Evolutionary conservation across 2,329 filamentous ascomycete genomes (phyloP), one percentile per base, ranked within the genome.

Genomic region (Colletotrichum phormii): DNA sequence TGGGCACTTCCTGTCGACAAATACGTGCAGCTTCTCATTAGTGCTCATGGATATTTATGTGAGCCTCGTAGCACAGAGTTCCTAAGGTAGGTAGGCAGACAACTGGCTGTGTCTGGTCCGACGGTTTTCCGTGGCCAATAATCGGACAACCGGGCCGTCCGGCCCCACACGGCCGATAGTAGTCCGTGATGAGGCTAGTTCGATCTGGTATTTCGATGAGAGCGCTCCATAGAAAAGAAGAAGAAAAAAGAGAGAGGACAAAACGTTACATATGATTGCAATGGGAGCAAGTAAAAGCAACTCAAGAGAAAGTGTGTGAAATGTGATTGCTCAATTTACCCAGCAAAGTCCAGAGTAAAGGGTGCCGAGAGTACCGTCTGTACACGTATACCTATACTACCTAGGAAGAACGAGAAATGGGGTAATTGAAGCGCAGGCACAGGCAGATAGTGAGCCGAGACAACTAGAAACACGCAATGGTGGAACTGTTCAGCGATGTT

Each of bases 401-500:
- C n/a, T n/a, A n/a, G n/a, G n/a, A n/a, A n/a, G 18, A 49, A 18
- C 18, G 18, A 49, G 42, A n/a, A 49, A 49, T 49, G 42, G 42
- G 42, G 42, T 49, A 49, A 22, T 49, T 4, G n/a, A 49, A 49
- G 42, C 7, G 42, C 22, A 15, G 7, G 4, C 18, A 13, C 22
- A 24, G 13, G 42, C 22, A 13, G 18, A 26, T 12, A 58, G 64
- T 65, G 26, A 60, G 59, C 63, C 51, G 61, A 61, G 42, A 49
- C n/a, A 13, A 7, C 3, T 18, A 49, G 24, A 67, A 67, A 58
- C 64, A 63, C 22, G 51, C 51, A 35, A 68, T 53, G 18, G 37
- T 59, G 58, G 51, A 31, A 24, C 53, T 42, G 35, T 11, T 13
- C 13, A 29, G 64, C n/a, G 13, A 22, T 64, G 59, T 59, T 69